Conservation (phyloP, 257 asterid genomes). For the Solanum sitiens region DNA sequence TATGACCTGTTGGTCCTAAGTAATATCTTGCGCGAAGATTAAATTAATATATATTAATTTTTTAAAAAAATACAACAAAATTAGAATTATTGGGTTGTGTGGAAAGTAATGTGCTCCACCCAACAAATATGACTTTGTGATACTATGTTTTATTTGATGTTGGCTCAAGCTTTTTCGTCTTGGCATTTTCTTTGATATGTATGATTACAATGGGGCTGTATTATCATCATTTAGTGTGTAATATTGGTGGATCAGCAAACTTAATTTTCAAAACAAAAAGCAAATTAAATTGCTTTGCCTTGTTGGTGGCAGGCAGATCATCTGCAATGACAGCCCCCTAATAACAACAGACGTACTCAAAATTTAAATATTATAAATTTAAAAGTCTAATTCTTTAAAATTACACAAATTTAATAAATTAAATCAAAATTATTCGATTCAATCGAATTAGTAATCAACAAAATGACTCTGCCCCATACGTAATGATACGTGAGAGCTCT, state of each 20-base stretch:
- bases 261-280: neutral
- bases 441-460: too few relatives aligned
- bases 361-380: too few relatives aligned
- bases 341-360: too few relatives aligned
- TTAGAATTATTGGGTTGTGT: neutral
- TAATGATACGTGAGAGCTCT: too few relatives aligned
- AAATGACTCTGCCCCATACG: too few relatives aligned
- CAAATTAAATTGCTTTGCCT: neutral
- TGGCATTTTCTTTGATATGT: neutral
- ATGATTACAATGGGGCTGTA: neutral
- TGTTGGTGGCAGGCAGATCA: slow-evolving; percentile 17
- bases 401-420: too few relatives aligned
- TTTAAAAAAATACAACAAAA: too few relatives aligned
- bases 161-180: neutral
- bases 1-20: too few relatives aligned
- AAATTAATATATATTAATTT: too few relatives aligned
- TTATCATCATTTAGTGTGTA: neutral
- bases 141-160: neutral
- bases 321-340: slow-evolving; percentile 1
- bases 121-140: neutral
- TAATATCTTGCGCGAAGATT: too few relatives aligned
- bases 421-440: too few relatives aligned
- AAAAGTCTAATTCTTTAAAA: too few relatives aligned
- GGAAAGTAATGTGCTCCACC: neutral
- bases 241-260: neutral